Conservation (phyloP, 2,329 filamentous ascomycete genomes). For the Camptophora hylomeconis region DNA sequence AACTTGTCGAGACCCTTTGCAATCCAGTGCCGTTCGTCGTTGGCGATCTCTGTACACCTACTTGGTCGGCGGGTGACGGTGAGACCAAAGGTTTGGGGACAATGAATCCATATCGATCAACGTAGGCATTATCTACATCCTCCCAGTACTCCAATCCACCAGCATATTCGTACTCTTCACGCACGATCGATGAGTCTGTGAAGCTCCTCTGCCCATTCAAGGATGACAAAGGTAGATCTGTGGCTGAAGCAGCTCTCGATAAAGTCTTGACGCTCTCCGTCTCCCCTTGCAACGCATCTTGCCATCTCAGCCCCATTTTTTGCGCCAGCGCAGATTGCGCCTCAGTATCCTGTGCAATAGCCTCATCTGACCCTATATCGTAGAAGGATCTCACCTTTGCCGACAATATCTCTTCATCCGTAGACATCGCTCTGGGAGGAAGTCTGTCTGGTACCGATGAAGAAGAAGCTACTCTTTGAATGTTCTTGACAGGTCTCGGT, state of each 20-base stretch:
- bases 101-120: slow-evolving; percentile 56
- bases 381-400: slow-evolving; percentile 53
- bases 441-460: slow-evolving; percentile 27
- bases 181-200: slow-evolving; percentile 18
- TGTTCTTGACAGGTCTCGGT: slow-evolving; percentile 10
- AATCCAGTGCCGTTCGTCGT: slow-evolving; percentile 28
- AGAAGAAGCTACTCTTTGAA: slow-evolving; percentile 17
- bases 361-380: slow-evolving; percentile 45
- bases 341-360: slow-evolving; percentile 28
- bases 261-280: slow-evolving; percentile 20
- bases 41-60: slow-evolving; percentile 14
- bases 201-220: too few relatives aligned
- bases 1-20: slow-evolving; percentile 46
- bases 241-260: slow-evolving; percentile 18
- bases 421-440: slow-evolving; percentile 41
- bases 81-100: slow-evolving; percentile 24
- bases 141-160: slow-evolving; percentile 55
- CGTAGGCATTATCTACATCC: slow-evolving; percentile 43
- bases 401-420: slow-evolving; percentile 50
- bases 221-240: slow-evolving; percentile 10
- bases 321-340: slow-evolving; percentile 22
- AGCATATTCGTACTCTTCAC: slow-evolving; percentile 44
- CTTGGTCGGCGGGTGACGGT: slow-evolving; percentile 14
- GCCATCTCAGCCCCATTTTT: slow-evolving; percentile 28
- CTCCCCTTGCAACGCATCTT: slow-evolving; percentile 21